Evolutionary conservation across 2,329 filamentous ascomycete genomes (phyloP).

Genomic region (Boeremia lycopersici): DNA sequence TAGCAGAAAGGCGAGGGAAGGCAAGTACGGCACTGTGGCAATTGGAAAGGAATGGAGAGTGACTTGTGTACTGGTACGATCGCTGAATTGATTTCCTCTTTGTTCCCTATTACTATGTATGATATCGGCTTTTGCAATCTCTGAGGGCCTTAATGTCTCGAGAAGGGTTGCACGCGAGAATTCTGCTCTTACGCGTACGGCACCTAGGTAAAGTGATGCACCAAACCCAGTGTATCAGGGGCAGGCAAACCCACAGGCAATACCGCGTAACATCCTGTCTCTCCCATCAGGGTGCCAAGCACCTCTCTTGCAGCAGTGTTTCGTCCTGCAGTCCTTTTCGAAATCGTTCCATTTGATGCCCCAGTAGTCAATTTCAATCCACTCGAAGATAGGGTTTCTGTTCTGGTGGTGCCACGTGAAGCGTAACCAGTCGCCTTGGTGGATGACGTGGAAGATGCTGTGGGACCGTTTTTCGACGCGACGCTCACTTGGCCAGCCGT

Average conservation of each 20-base stretch:
- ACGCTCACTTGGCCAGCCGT: neutral
- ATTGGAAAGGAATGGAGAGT: too few species aligned
- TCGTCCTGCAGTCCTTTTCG: neutral
- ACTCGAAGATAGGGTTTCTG: neutral
- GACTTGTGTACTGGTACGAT: too few species aligned
- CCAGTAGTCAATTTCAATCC: neutral
- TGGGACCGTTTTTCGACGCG: neutral
- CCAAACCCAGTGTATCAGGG: neutral
- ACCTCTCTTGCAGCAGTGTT: neutral
- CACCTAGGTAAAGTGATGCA: too few species aligned
- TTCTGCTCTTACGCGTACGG: too few species aligned
- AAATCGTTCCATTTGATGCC: neutral
- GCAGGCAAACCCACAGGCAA: neutral
- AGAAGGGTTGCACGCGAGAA: too few species aligned
- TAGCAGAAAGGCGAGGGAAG: too few species aligned
- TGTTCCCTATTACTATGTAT: too few species aligned
- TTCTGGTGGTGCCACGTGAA: neutral
- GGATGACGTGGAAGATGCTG: neutral
- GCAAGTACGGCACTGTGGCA: too few species aligned
- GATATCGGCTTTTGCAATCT: too few species aligned
- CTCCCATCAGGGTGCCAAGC: neutral
- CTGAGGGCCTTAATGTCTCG: too few species aligned
- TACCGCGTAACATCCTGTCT: neutral
- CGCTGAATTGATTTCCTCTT: too few species aligned
- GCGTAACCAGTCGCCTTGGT: neutral